Conservation (phyloP, 768 basidiomycete species). For the Tylopilus subfusipes region DNA sequence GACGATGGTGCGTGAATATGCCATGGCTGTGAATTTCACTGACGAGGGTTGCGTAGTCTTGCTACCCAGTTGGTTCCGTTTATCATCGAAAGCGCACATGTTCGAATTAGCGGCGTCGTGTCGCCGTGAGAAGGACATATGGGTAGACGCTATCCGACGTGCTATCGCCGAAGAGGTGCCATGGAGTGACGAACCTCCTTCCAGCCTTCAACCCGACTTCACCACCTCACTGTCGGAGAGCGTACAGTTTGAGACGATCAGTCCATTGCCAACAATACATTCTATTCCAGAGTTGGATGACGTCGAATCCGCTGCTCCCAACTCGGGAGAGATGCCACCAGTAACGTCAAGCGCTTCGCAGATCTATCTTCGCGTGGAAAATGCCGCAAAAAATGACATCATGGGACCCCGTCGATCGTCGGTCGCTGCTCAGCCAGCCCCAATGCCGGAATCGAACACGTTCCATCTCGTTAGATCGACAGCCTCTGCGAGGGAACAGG, state of each 20-base stretch:
- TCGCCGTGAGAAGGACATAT: conserved; percentile 78
- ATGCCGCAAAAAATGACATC: conserved; percentile 16
- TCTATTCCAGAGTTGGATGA: conserved; percentile 50
- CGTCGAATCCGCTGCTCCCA: conserved; percentile 6
- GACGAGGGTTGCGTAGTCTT: conserved; percentile 46
- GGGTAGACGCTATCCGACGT: conserved; percentile 67
- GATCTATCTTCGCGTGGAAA: conserved; percentile 22
- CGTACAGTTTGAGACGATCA: conserved; percentile 39
- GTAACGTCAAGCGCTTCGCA: conserved; percentile 6
- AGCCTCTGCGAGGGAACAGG: conserved; percentile 57
- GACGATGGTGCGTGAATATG: conserved; percentile 66
- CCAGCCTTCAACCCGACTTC: conserved; percentile 54
- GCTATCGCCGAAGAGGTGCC: conserved; percentile 40
- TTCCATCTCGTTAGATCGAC: conserved; percentile 69
- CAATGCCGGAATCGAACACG: conserved; percentile 44
- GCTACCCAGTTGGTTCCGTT: conserved; percentile 77
- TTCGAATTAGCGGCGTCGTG: conserved; percentile 89
- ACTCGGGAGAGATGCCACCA: conserved; percentile 4
- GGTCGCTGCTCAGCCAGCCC: conserved; percentile 53
- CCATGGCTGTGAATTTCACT: conserved; percentile 1
- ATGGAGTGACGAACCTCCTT: conserved; percentile 60
- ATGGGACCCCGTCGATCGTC: conserved; percentile 51
- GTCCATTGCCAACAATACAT: conserved; percentile 50
- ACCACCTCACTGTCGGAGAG: conserved; percentile 36
- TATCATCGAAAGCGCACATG: conserved; percentile 63